Percentiles rank a stretch among this genome's conserved stretches.
Evolutionary conservation across 2,329 filamentous ascomycete species (phyloP).

Genomic region (Sporothrix sp.): DNA sequence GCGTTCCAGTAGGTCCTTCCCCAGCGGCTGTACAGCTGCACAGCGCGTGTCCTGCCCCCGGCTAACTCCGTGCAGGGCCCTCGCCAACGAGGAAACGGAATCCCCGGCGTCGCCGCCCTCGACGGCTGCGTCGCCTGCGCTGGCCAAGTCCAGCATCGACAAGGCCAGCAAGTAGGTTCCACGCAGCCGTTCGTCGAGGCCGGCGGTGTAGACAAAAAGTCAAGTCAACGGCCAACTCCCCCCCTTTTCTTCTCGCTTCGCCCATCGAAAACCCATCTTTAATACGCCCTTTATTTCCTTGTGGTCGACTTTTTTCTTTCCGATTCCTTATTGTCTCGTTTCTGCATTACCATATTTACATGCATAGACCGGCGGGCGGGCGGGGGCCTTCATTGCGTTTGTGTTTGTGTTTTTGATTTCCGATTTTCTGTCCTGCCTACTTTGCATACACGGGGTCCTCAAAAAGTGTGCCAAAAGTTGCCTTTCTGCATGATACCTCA

Average conservation of each 20-base stretch:
- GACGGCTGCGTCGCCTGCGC: slow-evolving; percentile 54
- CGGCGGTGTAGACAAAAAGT: slow-evolving; percentile 23
- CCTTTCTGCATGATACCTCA: slow-evolving; percentile 40
- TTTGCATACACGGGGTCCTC: slow-evolving; percentile 28
- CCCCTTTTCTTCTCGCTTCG: not conserved
- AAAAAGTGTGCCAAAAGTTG: slow-evolving; percentile 39
- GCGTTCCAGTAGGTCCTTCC: slow-evolving; percentile 70
- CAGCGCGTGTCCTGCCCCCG: too few species aligned
- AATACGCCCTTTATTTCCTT: slow-evolving; percentile 20
- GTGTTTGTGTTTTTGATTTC: not conserved
- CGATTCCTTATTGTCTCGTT: slow-evolving; percentile 27
- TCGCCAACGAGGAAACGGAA: slow-evolving; percentile 53
- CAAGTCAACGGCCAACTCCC: not conserved
- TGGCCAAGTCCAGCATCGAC: slow-evolving; percentile 53
- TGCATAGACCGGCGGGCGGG: slow-evolving; percentile 36
- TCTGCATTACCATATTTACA: slow-evolving; percentile 28
- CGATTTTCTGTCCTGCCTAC: not conserved
- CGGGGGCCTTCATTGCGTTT: not conserved
- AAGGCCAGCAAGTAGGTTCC: slow-evolving; percentile 24
- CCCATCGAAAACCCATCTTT: not conserved
- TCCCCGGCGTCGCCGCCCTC: slow-evolving; percentile 62
- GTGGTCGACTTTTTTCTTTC: slow-evolving; percentile 3
- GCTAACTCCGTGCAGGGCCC: slow-evolving; percentile 33
- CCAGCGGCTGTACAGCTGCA: too few species aligned
- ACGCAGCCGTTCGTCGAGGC: slow-evolving; percentile 44